Evolutionary conservation across 2,329 filamentous ascomycete species (phyloP), one percentile per base, ranked within the genome.

Genomic region (Fusarium sp.): DNA sequence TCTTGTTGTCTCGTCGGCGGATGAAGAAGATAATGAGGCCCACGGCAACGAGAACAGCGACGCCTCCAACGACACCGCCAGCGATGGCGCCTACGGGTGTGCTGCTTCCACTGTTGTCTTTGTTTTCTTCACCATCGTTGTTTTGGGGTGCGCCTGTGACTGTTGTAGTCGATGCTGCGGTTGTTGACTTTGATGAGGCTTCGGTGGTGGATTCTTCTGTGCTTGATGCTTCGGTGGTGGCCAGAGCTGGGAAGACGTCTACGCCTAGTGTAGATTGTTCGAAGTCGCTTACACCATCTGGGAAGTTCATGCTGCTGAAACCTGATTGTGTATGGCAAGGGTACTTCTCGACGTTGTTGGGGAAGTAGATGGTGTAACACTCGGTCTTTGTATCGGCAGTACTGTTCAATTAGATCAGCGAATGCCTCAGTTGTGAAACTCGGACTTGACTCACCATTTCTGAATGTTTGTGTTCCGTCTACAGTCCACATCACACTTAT

Each of bases 31-130:
- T 45, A 34, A 17, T 41, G 15, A 74, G 55, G 20, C 55, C 52
- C 4, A 72, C 42, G 26, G 48, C 28, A 5, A 66, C 68, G 14
- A 74, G 59, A 39, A 68, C 28, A 1, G 58, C 68, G 11, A 74
- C 30, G 8, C 72, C 72, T 50, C 71, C 72, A 34, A 74, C 56
- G 12, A 69, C 72, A n/a, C 72, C 72, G 5, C 68, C 72, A 34
- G 42, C 72, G 5, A 74, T 74, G 11, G 72, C 72, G 15, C 72
- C 72, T 28, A 52, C 42, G 22, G 47, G 57, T 22, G 26, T 70
- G 9, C 55, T 71, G 24, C 24, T 66, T 12, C 54, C 32, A 6
- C 28, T 14, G 14, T 28, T n/a, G 17, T 47, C 50, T n/a, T 32
- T 45, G 13, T 69, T 54, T 5, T 48, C 48, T 3, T 34, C 38